phyloP scores from a whole-genome alignment of 2,329 filamentous ascomycete species.

The Trichophyton equinum region DNA sequence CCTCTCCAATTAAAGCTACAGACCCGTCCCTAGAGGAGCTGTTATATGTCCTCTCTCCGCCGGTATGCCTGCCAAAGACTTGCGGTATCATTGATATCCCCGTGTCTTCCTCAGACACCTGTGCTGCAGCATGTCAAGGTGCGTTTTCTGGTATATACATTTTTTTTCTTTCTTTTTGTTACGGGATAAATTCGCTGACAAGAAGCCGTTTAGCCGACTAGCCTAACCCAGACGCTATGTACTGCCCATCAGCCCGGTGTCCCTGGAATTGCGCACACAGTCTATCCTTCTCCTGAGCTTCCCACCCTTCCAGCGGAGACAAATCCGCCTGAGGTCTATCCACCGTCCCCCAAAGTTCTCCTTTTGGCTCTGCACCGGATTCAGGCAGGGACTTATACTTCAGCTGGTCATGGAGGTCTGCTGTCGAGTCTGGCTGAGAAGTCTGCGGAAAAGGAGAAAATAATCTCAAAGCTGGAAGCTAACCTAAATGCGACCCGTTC shows the following conservation, averaged over 20 bases:
- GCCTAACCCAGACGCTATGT: background rate
- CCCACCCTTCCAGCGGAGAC: background rate
- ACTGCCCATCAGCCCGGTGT: background rate
- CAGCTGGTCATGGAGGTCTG: background rate
- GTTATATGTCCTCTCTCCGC: background rate
- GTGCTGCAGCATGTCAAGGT: background rate
- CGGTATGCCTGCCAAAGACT: background rate
- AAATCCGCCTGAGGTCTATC: background rate
- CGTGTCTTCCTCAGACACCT: background rate
- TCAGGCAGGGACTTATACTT: background rate
- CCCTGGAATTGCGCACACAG: background rate
- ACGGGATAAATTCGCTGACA: background rate
- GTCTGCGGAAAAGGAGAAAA: background rate
- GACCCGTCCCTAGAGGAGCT: background rate
- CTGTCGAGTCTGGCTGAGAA: background rate
- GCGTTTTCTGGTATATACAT: background rate
- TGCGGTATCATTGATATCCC: background rate
- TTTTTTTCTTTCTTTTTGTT: background rate
- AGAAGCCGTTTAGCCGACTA: background rate
- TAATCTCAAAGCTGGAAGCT: background rate
- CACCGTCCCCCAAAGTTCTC: background rate
- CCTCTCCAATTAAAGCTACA: background rate
- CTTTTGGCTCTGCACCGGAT: background rate
- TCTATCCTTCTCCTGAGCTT: background rate
- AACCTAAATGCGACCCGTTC: background rate